Percentiles rank a stretch among this genome's conserved stretches.
Conservation (phyloP, 1,139 yeast genomes). For the Arxiozyma telluris region DNA sequence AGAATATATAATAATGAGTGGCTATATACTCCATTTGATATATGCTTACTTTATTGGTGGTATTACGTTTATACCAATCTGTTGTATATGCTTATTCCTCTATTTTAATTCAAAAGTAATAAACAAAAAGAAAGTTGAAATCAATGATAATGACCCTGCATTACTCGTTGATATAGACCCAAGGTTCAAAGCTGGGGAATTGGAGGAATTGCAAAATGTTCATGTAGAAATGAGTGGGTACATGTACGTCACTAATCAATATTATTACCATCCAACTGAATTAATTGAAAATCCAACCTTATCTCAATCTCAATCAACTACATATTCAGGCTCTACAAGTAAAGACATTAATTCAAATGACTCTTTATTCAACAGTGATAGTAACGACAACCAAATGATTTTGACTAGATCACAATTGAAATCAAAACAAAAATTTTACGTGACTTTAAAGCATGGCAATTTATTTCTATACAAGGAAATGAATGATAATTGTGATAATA, state of each 20-base stretch:
- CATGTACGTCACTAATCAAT: constrained; percentile 76
- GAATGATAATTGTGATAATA: constrained; percentile 30
- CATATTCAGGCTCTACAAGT: not conserved
- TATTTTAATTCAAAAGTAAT: not conserved
- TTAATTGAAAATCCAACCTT: constrained; percentile 32
- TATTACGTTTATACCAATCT: not conserved
- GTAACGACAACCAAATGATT: constrained; percentile 1
- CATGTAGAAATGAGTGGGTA: constrained; percentile 66
- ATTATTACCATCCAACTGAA: constrained; percentile 45
- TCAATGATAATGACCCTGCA: constrained; percentile 12
- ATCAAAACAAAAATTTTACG: constrained; percentile 54
- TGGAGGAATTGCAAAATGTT: constrained; percentile 58
- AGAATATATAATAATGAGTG: not conserved
- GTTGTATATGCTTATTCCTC: not conserved
- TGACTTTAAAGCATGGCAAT: constrained; percentile 74
- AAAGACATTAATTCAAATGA: constrained; percentile 5
- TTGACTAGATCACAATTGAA: constrained; percentile 24
- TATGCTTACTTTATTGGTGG: not conserved
- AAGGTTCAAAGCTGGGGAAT: constrained; percentile 47
- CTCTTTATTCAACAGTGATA: constrained; percentile 9
- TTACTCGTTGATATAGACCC: constrained; percentile 30
- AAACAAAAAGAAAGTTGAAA: constrained; percentile 8
- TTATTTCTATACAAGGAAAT: constrained; percentile 63
- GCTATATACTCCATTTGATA: not conserved
- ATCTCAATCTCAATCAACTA: not conserved